phyloP scores from a whole-genome alignment of 73 alveolate genomes.

The Paramecium caudatum region DNA sequence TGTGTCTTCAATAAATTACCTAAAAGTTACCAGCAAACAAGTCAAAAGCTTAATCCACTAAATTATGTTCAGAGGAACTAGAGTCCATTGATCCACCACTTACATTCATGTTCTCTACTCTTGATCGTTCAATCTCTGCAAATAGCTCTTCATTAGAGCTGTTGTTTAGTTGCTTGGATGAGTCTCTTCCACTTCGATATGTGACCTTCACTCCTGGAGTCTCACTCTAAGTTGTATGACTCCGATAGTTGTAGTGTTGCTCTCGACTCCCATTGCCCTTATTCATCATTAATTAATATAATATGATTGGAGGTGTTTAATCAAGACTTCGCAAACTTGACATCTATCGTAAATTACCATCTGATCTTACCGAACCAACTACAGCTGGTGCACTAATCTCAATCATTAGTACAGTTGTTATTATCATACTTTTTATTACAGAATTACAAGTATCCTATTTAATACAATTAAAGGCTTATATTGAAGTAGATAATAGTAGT shows the following conservation, averaged over 20 bases:
- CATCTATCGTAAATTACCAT: slow-evolving; percentile 87
- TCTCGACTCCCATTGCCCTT: no score
- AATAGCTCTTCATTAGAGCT: slow-evolving; percentile 66
- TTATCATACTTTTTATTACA: slow-evolving; percentile 88
- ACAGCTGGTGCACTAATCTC: slow-evolving; percentile 96
- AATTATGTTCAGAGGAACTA: neutral
- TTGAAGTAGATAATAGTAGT: slow-evolving; percentile 83
- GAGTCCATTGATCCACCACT: slow-evolving; percentile 3
- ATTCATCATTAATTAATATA: no score
- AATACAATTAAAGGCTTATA: slow-evolving; percentile 72
- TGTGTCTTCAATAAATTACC: neutral
- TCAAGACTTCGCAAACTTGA: slow-evolving; percentile 77
- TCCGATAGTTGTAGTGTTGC: no score
- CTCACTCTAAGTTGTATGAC: no score
- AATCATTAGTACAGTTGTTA: slow-evolving; percentile 86
- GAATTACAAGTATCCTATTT: slow-evolving; percentile 81
- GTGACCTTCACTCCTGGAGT: no score
- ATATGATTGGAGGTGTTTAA: slow-evolving; percentile 71
- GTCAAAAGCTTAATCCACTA: slow-evolving; percentile 26
- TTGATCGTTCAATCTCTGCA: slow-evolving; percentile 54
- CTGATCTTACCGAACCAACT: slow-evolving; percentile 95
- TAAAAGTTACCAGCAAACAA: neutral
- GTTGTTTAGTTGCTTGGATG: no score
- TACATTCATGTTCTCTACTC: neutral
- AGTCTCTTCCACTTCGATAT: no score